A percentile compares a stretch with the other conserved stretches of the same genome.
Evolutionary conservation across 1,284 basidiomycete species (phyloP).

Genomic region (Rhodotorula sp.): DNA sequence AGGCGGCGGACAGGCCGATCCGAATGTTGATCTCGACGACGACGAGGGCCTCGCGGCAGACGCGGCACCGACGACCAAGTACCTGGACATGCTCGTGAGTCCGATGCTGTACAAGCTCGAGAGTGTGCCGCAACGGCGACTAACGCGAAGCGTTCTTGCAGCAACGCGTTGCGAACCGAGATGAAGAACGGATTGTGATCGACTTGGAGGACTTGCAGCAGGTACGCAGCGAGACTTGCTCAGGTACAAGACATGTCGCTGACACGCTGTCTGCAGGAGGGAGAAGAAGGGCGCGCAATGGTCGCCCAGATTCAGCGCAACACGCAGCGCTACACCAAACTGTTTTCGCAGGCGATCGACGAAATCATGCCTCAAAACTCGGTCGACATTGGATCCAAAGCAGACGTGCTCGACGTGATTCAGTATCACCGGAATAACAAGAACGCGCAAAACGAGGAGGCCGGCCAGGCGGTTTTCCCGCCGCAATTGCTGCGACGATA

Average conservation of each 20-base stretch:
- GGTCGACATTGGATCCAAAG: conserved; percentile 73
- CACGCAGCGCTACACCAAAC: conserved; percentile 80
- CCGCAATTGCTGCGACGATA: conserved; percentile 88
- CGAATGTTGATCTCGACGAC: conserved; percentile 64
- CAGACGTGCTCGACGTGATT: conserved; percentile 89
- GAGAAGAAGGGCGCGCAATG: conserved; percentile 61
- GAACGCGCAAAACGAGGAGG: conserved; percentile 71
- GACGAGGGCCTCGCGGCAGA: conserved; percentile 49
- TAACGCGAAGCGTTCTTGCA: conserved; percentile 46
- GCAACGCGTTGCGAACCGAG: conserved; percentile 90
- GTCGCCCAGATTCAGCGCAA: conserved; percentile 76
- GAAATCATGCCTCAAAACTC: conserved; percentile 79
- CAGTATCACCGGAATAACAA: conserved; percentile 86
- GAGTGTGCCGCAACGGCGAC: not conserved
- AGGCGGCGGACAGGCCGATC: conserved; percentile 52
- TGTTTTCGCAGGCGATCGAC: conserved; percentile 91
- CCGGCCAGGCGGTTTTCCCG: conserved; percentile 67
- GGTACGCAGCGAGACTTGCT: conserved; percentile 34
- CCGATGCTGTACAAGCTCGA: not conserved
- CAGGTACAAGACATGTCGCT: not conserved
- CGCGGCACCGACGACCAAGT: conserved; percentile 61
- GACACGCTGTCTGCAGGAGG: conserved; percentile 59
- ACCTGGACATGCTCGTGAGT: conserved; percentile 82
- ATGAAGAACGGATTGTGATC: conserved; percentile 66
- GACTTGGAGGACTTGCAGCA: conserved; percentile 51